phyloP scores from a whole-genome alignment of 768 basidiomycete genomes.

The Tricholoma flavovirens region DNA sequence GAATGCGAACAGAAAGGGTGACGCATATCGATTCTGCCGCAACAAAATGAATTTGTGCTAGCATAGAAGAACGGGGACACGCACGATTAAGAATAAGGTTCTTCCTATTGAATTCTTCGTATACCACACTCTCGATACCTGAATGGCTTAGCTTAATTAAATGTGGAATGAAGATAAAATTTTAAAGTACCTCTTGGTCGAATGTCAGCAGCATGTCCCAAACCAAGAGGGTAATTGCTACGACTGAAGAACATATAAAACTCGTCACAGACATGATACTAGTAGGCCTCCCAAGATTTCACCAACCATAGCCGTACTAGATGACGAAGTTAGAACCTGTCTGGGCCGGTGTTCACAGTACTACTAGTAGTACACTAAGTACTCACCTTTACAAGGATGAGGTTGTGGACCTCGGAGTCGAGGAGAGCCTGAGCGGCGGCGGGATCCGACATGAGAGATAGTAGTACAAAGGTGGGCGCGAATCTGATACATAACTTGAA shows the following conservation, averaged over 20 bases:
- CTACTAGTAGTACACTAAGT: too few species aligned
- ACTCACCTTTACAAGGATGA: background rate
- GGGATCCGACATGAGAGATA: background rate
- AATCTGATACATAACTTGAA: too few species aligned
- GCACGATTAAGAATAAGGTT: background rate
- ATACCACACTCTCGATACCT: slow-evolving; percentile 1
- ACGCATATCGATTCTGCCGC: slow-evolving; percentile 1
- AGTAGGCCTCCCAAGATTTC: background rate
- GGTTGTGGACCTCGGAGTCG: background rate
- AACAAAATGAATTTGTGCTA: background rate
- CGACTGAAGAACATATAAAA: background rate
- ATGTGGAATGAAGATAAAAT: background rate
- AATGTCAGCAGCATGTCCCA: background rate
- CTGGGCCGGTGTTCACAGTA: too few species aligned
- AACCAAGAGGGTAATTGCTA: background rate
- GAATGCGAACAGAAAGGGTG: background rate
- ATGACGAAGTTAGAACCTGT: background rate
- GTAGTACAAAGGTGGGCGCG: too few species aligned
- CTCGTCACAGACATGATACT: background rate
- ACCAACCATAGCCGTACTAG: background rate
- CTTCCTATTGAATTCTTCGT: background rate
- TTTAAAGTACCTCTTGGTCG: background rate
- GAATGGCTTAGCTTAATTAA: background rate
- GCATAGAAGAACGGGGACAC: background rate
- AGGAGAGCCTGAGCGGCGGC: background rate